phyloP scores from a whole-genome alignment of 2,329 filamentous ascomycete species.

The Trichoderma brevicompactum region DNA sequence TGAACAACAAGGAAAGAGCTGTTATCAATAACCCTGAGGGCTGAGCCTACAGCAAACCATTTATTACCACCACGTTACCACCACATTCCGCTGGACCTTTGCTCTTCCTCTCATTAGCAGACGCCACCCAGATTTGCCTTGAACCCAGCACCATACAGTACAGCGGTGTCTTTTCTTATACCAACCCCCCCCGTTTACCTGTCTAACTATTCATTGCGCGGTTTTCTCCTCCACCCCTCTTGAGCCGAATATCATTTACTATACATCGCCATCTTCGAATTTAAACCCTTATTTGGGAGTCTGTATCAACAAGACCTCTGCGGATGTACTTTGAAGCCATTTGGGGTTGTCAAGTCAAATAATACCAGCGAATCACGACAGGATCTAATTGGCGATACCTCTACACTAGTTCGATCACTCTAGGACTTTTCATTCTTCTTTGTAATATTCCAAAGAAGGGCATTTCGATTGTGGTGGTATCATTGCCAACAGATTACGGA shows the following conservation, averaged over 20 bases:
- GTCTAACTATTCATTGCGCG: not conserved
- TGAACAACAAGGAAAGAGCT: not conserved
- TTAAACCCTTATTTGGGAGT: not conserved
- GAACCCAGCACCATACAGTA: not conserved
- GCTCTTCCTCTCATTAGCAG: not conserved
- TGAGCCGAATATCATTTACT: not conserved
- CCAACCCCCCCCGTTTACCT: not conserved
- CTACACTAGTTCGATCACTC: not conserved
- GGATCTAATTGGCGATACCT: not conserved
- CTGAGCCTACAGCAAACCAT: not conserved
- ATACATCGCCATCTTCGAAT: not conserved
- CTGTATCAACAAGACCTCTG: not conserved
- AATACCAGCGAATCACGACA: not conserved
- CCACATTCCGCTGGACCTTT: not conserved
- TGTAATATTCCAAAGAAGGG: not conserved
- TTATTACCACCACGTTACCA: not conserved
- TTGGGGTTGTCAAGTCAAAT: not conserved
- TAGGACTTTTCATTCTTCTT: not conserved
- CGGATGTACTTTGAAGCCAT: not conserved
- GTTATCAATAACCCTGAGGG: not conserved
- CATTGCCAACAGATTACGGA: constrained; percentile 1
- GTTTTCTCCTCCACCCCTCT: not conserved
- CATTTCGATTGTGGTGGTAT: constrained; percentile 2
- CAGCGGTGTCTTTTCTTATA: not conserved
- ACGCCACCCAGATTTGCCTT: not conserved